Conservation (phyloP, 805 yeast species). For the Myxozyma kluyveri region DNA sequence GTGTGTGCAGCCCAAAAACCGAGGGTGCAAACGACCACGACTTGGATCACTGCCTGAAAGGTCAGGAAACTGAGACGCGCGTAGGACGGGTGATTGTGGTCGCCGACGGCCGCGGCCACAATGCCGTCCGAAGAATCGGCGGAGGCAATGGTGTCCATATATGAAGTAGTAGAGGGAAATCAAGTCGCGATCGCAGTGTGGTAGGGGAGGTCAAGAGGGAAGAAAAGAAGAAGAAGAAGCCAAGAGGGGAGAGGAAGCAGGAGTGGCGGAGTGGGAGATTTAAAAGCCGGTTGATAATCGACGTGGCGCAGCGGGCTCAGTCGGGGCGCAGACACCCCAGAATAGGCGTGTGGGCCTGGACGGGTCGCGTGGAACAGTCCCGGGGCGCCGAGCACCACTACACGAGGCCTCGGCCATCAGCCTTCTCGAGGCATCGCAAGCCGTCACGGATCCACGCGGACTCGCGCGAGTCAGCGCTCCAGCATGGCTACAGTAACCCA, state of each 20-base stretch:
- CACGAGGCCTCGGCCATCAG: no score
- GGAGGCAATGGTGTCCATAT: no score
- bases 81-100: slow-evolving; percentile 34
- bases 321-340: no score
- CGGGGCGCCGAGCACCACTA: not conserved
- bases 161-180: no score
- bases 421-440: no score
- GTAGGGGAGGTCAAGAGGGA: not conserved
- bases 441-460: no score
- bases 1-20: slow-evolving; percentile 81
- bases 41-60: slow-evolving; percentile 88
- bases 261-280: not conserved
- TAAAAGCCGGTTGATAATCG: no score
- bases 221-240: not conserved
- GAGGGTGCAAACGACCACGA: slow-evolving; percentile 77
- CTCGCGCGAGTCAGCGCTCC: no score
- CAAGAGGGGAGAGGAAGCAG: not conserved
- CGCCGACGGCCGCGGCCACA: not conserved
- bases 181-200: not conserved
- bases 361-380: not conserved
- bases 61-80: slow-evolving; percentile 58
- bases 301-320: no score
- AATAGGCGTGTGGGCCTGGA: no score
- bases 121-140: no score
- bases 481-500: no score